Conservation (phyloP, 345 rosid species). For the Gossypium turneri region DNA sequence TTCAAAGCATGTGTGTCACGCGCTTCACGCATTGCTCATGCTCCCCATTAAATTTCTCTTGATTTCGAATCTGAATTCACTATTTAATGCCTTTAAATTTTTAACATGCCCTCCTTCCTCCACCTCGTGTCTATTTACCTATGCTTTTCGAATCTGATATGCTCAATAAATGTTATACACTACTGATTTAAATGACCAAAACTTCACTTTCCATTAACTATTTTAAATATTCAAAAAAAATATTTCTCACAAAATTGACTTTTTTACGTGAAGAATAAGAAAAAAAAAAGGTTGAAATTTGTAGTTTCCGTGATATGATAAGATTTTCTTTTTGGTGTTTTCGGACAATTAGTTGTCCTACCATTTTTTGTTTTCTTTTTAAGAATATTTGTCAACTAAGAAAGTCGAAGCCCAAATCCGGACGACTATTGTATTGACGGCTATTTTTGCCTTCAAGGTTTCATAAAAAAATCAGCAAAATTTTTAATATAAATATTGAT, state of each 20-base stretch:
- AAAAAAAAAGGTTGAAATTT: too few relatives aligned
- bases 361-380: background rate
- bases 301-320: too few relatives aligned
- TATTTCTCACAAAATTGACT: too few relatives aligned
- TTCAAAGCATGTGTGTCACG: constrained; percentile 3
- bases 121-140: background rate
- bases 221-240: too few relatives aligned
- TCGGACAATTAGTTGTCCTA: background rate
- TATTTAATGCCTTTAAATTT: background rate
- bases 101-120: background rate
- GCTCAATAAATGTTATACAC: background rate
- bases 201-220: too few relatives aligned
- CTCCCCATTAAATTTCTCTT: background rate
- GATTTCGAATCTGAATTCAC: background rate
- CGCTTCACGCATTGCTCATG: constrained; percentile 1
- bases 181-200: background rate
- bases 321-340: background rate
- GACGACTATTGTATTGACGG: background rate
- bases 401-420: background rate
- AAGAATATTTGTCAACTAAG: background rate
- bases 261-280: too few relatives aligned
- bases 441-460: background rate
- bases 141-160: background rate
- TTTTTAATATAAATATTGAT: too few relatives aligned
- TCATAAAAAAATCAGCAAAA: too few relatives aligned